Evolutionary conservation across 2,329 filamentous ascomycete genomes (phyloP).

Genomic region (Diaporthe sp.): DNA sequence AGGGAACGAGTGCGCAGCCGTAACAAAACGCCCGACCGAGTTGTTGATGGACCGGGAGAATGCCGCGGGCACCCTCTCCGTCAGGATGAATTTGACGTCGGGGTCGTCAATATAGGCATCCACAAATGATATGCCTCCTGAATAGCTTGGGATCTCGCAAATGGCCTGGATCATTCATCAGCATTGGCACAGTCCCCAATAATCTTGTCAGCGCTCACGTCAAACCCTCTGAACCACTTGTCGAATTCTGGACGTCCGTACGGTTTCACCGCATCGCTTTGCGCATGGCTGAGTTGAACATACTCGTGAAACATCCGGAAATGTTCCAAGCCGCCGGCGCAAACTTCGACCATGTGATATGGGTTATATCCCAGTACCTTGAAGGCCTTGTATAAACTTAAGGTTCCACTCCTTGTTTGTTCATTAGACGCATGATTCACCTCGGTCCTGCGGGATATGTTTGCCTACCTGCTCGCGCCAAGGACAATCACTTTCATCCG

Average conservation of each 20-base stretch:
- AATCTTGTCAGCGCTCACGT: neutral
- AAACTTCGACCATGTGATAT: slow-evolving; percentile 9
- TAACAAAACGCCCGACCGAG: neutral
- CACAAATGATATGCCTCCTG: neutral
- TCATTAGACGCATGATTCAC: neutral
- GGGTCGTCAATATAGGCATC: slow-evolving; percentile 12
- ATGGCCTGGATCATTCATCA: neutral
- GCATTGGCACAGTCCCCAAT: no score
- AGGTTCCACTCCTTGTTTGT: neutral
- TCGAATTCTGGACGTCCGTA: slow-evolving; percentile 14
- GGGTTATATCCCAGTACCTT: neutral
- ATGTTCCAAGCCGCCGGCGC: neutral
- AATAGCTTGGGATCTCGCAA: slow-evolving; percentile 22
- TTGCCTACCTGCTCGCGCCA: neutral
- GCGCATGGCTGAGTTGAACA: neutral
- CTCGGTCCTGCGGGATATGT: no score
- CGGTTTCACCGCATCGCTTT: neutral
- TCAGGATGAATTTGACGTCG: slow-evolving; percentile 6
- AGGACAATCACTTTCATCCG: slow-evolving; percentile 7
- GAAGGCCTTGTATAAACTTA: slow-evolving; percentile 4
- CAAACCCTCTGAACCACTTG: slow-evolving; percentile 13
- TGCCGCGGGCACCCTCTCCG: neutral
- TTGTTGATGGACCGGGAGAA: slow-evolving; percentile 5
- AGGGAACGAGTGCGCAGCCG: neutral
- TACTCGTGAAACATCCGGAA: slow-evolving; percentile 2